These are phyloP conservation scores for Phytophthora niederhauseri DNA, from an alignment of 352 stramenopile genomes.

Conservation along the genomic window DNA sequence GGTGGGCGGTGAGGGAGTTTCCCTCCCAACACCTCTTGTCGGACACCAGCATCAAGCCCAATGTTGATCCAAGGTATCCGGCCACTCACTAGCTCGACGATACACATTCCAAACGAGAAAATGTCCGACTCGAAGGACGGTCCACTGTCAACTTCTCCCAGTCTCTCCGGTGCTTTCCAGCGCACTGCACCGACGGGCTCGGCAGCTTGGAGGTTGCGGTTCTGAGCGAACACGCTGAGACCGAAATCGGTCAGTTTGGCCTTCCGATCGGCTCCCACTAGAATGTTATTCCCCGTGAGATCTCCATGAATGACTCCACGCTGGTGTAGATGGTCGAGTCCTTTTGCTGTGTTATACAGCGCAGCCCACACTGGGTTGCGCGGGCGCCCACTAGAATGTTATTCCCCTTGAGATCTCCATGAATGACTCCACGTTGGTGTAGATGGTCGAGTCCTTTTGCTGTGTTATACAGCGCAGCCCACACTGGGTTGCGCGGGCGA, in stretches of 20 bases:
- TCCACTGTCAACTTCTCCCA: background rate
- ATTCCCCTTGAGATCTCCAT: background rate
- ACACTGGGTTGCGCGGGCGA: background rate
- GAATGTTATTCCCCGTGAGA: background rate
- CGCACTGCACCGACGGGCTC: constrained; percentile 1
- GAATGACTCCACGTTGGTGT: background rate
- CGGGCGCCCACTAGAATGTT: background rate
- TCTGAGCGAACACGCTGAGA: background rate
- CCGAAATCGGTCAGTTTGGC: constrained; percentile 1
- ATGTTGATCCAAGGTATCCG: constrained; percentile 9
- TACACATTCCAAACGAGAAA: constrained; percentile 21
- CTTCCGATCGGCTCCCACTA: background rate
- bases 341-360: background rate
- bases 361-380: constrained; percentile 3
- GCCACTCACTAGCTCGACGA: constrained; percentile 11
- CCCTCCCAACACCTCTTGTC: constrained; percentile 1
- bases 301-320: background rate
- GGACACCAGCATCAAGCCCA: background rate
- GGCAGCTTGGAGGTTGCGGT: background rate
- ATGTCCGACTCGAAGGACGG: constrained; percentile 13
- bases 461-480: background rate
- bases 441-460: background rate
- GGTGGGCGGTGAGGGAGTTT: constrained; percentile 3
- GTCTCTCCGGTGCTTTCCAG: constrained; percentile 8
- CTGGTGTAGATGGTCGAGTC: background rate